Evolutionary conservation across 257 asterid species (phyloP).

Genomic region (Solanum piurae): DNA sequence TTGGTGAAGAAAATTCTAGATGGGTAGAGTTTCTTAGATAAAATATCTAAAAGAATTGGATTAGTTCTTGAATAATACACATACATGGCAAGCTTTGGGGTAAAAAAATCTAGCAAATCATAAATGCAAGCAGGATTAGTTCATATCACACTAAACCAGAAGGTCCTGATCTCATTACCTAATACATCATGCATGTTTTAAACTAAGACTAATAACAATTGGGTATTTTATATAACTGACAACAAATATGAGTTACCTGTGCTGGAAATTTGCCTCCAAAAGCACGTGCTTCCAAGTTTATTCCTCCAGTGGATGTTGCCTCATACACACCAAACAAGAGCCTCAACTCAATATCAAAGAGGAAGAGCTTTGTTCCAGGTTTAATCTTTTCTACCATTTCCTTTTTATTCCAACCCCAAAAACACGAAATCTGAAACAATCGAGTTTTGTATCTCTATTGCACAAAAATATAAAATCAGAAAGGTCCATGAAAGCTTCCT

Average conservation of each 20-base stretch:
- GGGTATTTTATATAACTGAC: not conserved
- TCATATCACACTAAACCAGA: not conserved
- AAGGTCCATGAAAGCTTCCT: constrained; percentile 9
- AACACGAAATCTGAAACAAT: constrained; percentile 65
- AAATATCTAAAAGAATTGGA: not conserved
- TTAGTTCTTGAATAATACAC: not conserved
- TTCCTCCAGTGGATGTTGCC: constrained; percentile 53
- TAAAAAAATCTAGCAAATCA: not conserved
- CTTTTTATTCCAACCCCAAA: constrained; percentile 66
- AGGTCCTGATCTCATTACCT: not conserved
- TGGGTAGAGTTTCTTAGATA: not conserved
- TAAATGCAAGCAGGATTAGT: not conserved
- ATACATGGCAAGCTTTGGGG: not conserved
- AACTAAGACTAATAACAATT: not conserved
- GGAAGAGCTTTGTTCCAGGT: constrained; percentile 59
- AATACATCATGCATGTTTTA: not conserved
- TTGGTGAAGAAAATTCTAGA: not conserved
- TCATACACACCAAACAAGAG: constrained; percentile 64
- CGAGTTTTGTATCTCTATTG: constrained; percentile 42
- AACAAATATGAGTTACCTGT: constrained; percentile 36
- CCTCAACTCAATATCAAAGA: constrained; percentile 54
- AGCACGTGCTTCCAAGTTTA: constrained; percentile 66
- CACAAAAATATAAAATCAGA: constrained; percentile 75
- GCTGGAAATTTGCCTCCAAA: constrained; percentile 71
- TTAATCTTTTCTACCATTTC: constrained; percentile 45